A percentile compares a stretch with the other conserved stretches of the same genome.
Evolutionary conservation across 495 filamentous ascomycete genomes (phyloP).

Genomic region (Xylaria intraflava): DNA sequence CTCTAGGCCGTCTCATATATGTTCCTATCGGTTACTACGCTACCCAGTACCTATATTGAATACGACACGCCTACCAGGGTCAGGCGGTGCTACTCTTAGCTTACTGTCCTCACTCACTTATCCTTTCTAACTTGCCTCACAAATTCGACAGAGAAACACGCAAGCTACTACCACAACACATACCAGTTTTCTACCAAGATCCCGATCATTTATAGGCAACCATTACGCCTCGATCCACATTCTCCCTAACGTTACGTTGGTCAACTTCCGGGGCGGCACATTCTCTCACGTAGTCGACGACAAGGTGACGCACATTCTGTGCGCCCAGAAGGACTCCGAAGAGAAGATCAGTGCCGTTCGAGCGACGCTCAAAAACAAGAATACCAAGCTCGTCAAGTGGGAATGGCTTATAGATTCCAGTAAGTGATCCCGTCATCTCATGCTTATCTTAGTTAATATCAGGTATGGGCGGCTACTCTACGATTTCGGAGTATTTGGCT

Average conservation of each 20-base stretch:
- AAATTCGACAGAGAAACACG: no score
- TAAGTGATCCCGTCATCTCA: background rate
- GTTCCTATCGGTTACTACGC: no score
- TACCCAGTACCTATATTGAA: no score
- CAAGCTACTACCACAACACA: no score
- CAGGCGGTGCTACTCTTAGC: background rate
- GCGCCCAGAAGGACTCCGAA: conserved; percentile 26
- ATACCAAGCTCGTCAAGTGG: conserved; percentile 24
- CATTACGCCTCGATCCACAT: no score
- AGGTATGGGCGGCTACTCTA: no score
- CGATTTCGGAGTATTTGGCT: background rate
- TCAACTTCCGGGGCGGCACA: conserved; percentile 19
- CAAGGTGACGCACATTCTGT: conserved; percentile 33
- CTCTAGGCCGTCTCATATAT: background rate
- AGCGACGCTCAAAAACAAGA: conserved; percentile 15
- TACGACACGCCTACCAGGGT: background rate
- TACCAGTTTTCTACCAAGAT: no score
- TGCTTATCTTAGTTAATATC: background rate
- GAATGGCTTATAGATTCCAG: conserved; percentile 39
- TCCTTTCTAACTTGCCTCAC: background rate
- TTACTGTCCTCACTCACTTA: background rate
- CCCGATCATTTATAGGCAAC: no score
- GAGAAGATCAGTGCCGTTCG: conserved; percentile 15
- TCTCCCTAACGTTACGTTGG: no score
- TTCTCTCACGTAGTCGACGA: conserved; percentile 17